Conservation (phyloP, 257 asterid species). For the Penstemon eatonii region DNA sequence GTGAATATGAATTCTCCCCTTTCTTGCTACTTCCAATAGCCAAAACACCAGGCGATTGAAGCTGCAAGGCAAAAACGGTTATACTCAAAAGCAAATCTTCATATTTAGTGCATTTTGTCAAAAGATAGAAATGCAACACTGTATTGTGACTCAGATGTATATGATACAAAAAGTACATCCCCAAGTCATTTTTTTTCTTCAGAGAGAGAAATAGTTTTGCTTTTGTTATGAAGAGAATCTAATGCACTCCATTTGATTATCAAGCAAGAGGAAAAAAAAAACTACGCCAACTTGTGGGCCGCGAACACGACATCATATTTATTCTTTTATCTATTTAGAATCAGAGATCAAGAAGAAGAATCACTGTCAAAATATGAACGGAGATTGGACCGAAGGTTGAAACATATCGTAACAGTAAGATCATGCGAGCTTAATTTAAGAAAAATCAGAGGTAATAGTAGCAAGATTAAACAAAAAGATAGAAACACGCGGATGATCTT, state of each 20-base stretch:
- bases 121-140: constrained; percentile 24
- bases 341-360: neutral
- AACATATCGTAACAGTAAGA: neutral
- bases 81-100: constrained; percentile 12
- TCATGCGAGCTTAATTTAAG: constrained; percentile 4
- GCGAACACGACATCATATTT: constrained; percentile 13
- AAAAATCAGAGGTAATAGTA: neutral
- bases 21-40: constrained; percentile 97
- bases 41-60: constrained; percentile 95
- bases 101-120: constrained; percentile 9
- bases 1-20: constrained; percentile 96
- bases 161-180: constrained; percentile 6
- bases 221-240: neutral
- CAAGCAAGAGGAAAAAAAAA: neutral
- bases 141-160: constrained; percentile 10
- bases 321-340: neutral
- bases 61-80: constrained; percentile 52
- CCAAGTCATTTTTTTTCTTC: neutral
- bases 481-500: neutral
- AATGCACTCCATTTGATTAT: constrained; percentile 9
- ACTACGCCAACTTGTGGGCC: neutral
- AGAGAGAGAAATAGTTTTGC: neutral
- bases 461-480: constrained; percentile 1
- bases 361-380: too few relatives aligned
- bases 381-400: neutral